A percentile compares a stretch with the other conserved stretches of the same genome.
These are phyloP conservation scores for Davidsoniella virescens DNA, from an alignment of 2,329 filamentous ascomycete species.

Conservation along the genomic window DNA sequence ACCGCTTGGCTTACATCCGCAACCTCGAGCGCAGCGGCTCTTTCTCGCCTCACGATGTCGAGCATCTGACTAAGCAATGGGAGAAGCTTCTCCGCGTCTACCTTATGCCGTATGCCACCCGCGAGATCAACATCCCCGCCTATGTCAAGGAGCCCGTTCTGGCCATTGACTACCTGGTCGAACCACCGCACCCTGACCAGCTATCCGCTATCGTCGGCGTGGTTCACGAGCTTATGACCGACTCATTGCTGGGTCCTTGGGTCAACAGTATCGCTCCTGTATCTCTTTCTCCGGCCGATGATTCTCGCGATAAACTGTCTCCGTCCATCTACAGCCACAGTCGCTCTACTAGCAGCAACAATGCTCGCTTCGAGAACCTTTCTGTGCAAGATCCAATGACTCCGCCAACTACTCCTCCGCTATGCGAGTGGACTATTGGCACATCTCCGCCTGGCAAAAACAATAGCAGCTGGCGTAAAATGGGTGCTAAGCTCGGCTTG, in stretches of 20 bases:
- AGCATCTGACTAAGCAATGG: constrained; percentile 70
- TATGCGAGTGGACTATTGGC: constrained; percentile 37
- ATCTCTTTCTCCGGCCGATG: constrained; percentile 31
- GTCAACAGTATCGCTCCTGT: constrained; percentile 23
- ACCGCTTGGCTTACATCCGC: constrained; percentile 43
- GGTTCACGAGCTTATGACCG: constrained; percentile 93
- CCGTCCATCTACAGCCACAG: constrained; percentile 1
- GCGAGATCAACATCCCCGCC: constrained; percentile 81
- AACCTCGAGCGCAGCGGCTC: constrained; percentile 18
- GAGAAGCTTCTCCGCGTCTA: constrained; percentile 77
- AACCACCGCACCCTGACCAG: constrained; percentile 56
- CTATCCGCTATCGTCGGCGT: constrained; percentile 73
- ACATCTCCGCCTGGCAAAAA: constrained; percentile 37
- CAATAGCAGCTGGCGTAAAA: constrained; percentile 47
- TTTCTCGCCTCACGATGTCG: constrained; percentile 29
- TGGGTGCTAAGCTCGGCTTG: constrained; percentile 44
- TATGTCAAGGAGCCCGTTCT: constrained; percentile 51
- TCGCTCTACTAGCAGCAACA: constrained; percentile 1
- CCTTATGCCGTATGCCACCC: constrained; percentile 66
- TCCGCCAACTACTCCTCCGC: constrained; percentile 56
- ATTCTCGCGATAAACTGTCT: constrained; percentile 13
- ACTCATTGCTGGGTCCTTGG: constrained; percentile 85
- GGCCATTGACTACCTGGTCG: constrained; percentile 17
- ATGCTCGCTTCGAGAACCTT: neutral
- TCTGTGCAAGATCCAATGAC: constrained; percentile 46